Evolutionary conservation across 106 monocot genomes (phyloP).

Genomic region (Triglochin maritima): DNA sequence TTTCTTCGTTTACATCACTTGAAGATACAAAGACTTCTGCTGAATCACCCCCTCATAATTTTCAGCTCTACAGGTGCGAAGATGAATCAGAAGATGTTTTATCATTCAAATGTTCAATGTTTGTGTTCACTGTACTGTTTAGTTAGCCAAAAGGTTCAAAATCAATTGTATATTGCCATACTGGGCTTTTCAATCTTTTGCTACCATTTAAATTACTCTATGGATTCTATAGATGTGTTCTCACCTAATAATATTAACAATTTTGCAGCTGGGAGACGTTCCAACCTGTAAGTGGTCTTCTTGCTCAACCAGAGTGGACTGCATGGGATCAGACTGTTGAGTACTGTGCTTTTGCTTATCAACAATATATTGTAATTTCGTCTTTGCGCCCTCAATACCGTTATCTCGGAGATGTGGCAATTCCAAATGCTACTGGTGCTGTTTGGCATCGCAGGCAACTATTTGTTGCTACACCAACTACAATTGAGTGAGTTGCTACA

Average conservation of each 20-base stretch:
- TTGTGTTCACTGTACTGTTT: no score
- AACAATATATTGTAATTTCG: constrained; percentile 90
- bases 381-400: constrained; percentile 91
- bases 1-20: constrained; percentile 57
- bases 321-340: constrained; percentile 99
- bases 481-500: constrained; percentile 68
- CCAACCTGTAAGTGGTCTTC: constrained; percentile 84
- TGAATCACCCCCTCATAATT: constrained; percentile 84
- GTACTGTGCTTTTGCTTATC: constrained; percentile 97
- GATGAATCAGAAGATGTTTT: background rate
- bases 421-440: constrained; percentile 88
- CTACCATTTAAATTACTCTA: background rate
- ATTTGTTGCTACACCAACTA: constrained; percentile 97
- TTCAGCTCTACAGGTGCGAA: constrained; percentile 79
- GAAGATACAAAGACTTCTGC: constrained; percentile 59
- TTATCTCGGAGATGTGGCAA: constrained; percentile 93
- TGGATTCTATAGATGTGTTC: no score
- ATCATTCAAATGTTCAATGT: no score
- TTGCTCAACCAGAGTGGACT: constrained; percentile 96
- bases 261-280: constrained; percentile 91
- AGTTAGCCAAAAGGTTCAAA: no score
- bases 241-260: background rate
- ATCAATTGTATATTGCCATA: no score
- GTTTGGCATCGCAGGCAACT: constrained; percentile 98
- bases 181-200: background rate